Base-by-base conservation (phyloP, 345 rosid species). In the Acer saccharum region DNA sequence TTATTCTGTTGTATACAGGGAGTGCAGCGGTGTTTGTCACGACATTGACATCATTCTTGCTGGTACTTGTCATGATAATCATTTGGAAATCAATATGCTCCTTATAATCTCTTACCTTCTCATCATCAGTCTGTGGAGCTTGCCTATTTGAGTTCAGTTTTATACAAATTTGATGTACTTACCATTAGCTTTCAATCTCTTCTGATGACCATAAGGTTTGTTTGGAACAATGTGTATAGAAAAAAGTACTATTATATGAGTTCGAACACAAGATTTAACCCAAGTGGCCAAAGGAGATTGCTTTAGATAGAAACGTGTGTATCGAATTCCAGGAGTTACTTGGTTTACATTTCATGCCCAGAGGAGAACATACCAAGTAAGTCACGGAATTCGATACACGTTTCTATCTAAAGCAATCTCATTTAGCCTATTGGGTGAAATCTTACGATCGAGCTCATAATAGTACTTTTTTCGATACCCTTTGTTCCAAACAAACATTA, bases 331-430 rank as follows among this genome's bases (percentile, higher is more conserved):
- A 27, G 29, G 29, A 27, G 29, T 27, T 17, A 87, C 81, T 7
- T 81, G 82, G 1, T 65, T 73, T 18, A 84, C 71, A 48, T 84
- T 4, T 82, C 88, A 52, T 84, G 81, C 78, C 80, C 88, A 1
- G 83, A 83, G 75, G 83, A 85, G 80, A 86, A 89, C 50, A 89
- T 12, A 0, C 81, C 89, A 6, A 86, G 78, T 18, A 90, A 85
- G 0, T 27, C 29, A 27, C 1, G 85, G 81, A 2, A 89, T 46
- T 13, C 90, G 74, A 2, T 70, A 73, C 11, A 81, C 12, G 18
- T 60, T 71, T 0, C 50, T 2, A 6, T 71, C 44, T 0, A 78
- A 35, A 1, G 67, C 41, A 3, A 86, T 79, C 43, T 76, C 83
- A 14, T 27, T 69, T 0, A 88, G 18, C 32, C 27, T 69, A 2